These are phyloP conservation scores for Ballota nigra DNA, from an alignment of 257 asterid genomes.

Conservation along the genomic window DNA sequence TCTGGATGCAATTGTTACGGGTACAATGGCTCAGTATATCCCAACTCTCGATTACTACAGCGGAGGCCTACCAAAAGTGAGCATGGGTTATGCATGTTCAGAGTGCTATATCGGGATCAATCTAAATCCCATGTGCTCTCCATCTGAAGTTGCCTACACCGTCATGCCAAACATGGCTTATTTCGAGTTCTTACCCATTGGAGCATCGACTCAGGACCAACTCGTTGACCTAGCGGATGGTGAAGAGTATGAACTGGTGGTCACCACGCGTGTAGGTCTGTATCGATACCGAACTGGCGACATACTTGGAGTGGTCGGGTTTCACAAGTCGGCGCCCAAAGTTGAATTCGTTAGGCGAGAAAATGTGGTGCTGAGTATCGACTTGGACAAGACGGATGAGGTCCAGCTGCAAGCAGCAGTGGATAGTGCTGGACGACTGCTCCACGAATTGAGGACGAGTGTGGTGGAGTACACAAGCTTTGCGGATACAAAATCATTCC, in stretches of 20 bases:
- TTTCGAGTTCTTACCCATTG: constrained; percentile 37
- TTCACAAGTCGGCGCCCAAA: constrained; percentile 39
- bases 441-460: constrained; percentile 3
- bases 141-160: constrained; percentile 36
- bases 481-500: constrained; percentile 27
- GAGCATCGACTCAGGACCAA: not conserved
- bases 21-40: constrained; percentile 39
- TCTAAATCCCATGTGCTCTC: constrained; percentile 30
- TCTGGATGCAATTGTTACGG: not conserved
- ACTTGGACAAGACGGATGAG: constrained; percentile 40
- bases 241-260: constrained; percentile 39
- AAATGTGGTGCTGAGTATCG: constrained; percentile 37
- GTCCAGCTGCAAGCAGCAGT: constrained; percentile 36
- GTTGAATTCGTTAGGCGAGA: constrained; percentile 30
- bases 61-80: constrained; percentile 29
- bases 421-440: constrained; percentile 22
- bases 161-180: constrained; percentile 39
- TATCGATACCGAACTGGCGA: no score
- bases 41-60: constrained; percentile 33
- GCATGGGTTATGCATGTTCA: constrained; percentile 32
- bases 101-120: constrained; percentile 37
- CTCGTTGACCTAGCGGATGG: constrained; percentile 35
- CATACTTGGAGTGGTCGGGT: constrained; percentile 33
- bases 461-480: constrained; percentile 44
- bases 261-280: constrained; percentile 40